phyloP scores from a whole-genome alignment of 352 stramenopile genomes.

The Phytopythium boreale region DNA sequence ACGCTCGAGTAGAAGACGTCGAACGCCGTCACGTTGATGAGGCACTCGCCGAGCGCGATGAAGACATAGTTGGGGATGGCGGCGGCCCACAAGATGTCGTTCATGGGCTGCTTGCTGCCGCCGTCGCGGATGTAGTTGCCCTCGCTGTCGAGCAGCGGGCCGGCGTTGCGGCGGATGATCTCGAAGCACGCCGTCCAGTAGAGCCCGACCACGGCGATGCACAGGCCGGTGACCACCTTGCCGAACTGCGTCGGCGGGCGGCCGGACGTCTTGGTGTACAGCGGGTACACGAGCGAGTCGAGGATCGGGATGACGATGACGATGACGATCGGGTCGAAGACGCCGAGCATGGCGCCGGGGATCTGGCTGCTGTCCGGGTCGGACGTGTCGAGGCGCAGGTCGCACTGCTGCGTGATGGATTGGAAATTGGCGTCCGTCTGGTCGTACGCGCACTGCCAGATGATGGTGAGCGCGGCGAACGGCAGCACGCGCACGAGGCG shows the following conservation, averaged over 20 bases:
- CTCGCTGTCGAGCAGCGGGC: constrained; percentile 26
- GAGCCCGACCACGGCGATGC: constrained; percentile 26
- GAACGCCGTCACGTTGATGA: constrained; percentile 64
- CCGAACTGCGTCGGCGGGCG: constrained; percentile 32
- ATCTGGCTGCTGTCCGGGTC: constrained; percentile 43
- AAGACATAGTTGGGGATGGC: constrained; percentile 60
- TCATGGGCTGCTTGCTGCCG: constrained; percentile 46
- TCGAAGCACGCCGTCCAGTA: constrained; percentile 49
- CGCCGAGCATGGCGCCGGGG: constrained; percentile 44
- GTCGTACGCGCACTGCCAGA: constrained; percentile 65
- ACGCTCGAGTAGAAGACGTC: constrained; percentile 62
- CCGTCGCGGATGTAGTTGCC: constrained; percentile 35
- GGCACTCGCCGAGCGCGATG: constrained; percentile 46
- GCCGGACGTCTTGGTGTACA: constrained; percentile 26
- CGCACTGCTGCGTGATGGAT: constrained; percentile 65
- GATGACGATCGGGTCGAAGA: constrained; percentile 47
- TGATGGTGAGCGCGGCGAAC: constrained; percentile 59
- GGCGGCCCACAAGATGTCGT: constrained; percentile 48
- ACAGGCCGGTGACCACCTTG: constrained; percentile 24
- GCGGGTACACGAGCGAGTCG: constrained; percentile 33
- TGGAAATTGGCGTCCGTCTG: constrained; percentile 73
- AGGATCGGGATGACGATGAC: constrained; percentile 38
- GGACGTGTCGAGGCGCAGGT: constrained; percentile 42
- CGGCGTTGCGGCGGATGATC: constrained; percentile 48
- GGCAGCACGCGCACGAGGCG: constrained; percentile 46